A percentile compares a stretch with the other conserved stretches of the same genome.
Evolutionary conservation across 2,329 filamentous ascomycete species (phyloP).

Genomic region (Talaromyces verruculosus): DNA sequence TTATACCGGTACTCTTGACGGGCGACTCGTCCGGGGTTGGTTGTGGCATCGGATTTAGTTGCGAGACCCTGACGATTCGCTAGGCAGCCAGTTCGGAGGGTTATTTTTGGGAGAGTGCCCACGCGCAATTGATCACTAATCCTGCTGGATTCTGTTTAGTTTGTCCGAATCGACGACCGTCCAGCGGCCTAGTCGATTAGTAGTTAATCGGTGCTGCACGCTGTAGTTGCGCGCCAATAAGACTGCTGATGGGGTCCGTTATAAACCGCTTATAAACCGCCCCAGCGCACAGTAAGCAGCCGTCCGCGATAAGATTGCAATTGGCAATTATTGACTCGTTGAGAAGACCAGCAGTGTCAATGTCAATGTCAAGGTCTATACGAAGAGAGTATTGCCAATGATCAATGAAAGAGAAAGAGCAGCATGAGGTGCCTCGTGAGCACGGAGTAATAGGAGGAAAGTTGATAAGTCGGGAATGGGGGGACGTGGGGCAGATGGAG

Average conservation of each 20-base stretch:
- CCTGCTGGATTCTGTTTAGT: not conserved
- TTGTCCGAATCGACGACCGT: not conserved
- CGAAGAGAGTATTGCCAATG: not conserved
- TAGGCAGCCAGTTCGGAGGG: not conserved
- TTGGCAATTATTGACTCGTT: not conserved
- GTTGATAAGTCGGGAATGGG: not conserved
- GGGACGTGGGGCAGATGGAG: slow-evolving; percentile 9
- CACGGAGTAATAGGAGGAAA: not conserved
- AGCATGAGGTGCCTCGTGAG: not conserved
- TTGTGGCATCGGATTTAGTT: slow-evolving; percentile 14
- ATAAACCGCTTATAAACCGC: not conserved
- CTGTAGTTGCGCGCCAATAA: slow-evolving; percentile 1
- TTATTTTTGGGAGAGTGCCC: slow-evolving; percentile 9
- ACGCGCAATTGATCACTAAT: slow-evolving; percentile 7
- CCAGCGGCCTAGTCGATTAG: slow-evolving; percentile 14
- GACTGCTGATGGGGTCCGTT: not conserved
- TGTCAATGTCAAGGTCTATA: not conserved
- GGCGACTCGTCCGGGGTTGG: slow-evolving; percentile 15
- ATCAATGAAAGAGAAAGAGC: not conserved
- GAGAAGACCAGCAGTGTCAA: no score
- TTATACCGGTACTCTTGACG: slow-evolving; percentile 8
- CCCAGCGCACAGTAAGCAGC: not conserved
- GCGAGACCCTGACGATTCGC: not conserved
- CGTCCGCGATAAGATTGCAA: no score
- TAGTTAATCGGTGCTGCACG: not conserved